These are phyloP conservation scores for Carnegiea gigantea DNA, from an alignment of 179 eudicot genomes.

Conservation along the genomic window DNA sequence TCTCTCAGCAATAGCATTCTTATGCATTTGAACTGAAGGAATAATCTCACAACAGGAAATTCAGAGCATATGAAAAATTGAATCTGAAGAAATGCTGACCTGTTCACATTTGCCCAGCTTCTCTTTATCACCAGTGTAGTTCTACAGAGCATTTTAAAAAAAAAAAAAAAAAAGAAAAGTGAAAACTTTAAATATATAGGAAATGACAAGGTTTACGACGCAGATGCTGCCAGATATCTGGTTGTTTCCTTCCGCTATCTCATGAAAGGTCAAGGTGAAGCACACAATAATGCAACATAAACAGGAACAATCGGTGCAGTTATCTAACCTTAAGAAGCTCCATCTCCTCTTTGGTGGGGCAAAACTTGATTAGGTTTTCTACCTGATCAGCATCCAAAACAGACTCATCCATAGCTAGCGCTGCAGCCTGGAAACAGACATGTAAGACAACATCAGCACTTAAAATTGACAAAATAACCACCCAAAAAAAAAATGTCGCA, in stretches of 20 bases:
- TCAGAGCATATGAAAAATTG: neutral
- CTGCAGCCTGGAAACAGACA: constrained; percentile 28
- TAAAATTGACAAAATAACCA: neutral
- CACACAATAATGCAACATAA: neutral
- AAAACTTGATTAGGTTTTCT: constrained; percentile 50
- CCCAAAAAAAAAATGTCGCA: neutral
- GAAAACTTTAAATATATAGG: neutral
- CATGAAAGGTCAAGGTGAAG: neutral
- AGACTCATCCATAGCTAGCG: constrained; percentile 43
- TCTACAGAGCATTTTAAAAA: neutral
- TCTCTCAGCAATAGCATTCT: neutral
- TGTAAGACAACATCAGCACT: neutral
- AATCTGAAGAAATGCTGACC: constrained; percentile 7
- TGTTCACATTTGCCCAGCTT: constrained; percentile 14
- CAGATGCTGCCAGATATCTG: neutral
- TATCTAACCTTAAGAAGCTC: constrained; percentile 41
- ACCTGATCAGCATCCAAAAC: constrained; percentile 51
- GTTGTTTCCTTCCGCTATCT: neutral
- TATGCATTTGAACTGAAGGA: neutral
- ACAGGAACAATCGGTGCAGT: neutral
- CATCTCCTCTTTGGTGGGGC: constrained; percentile 58
- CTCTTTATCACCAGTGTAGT: constrained; percentile 6
- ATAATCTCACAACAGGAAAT: neutral
- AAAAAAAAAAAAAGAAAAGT: neutral
- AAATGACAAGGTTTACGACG: neutral